Conservation (phyloP, 306 rosid genomes). For the Senna siamea region DNA sequence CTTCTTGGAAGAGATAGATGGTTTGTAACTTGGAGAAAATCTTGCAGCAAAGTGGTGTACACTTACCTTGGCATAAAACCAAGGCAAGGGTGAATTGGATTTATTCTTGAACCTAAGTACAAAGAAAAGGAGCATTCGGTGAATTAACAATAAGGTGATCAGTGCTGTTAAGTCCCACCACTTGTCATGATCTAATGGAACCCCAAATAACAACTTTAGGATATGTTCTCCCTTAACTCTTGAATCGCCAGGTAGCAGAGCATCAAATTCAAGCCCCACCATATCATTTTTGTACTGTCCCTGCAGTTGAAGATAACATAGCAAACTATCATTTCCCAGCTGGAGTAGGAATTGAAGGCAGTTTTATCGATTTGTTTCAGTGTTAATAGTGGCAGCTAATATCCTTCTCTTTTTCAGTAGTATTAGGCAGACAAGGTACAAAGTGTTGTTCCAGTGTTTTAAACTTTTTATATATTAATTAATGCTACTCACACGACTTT, state of each 20-base stretch:
- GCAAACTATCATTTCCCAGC: background rate
- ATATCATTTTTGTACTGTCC: constrained; percentile 51
- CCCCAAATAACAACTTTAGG: constrained; percentile 13
- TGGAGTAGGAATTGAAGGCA: background rate
- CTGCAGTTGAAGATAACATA: constrained; percentile 17
- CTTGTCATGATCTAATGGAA: constrained; percentile 39
- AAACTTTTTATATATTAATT: too few species aligned
- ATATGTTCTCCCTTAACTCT: constrained; percentile 37
- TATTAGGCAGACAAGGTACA: background rate
- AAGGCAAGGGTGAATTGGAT: background rate
- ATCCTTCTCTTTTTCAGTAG: background rate
- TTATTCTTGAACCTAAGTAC: constrained; percentile 30
- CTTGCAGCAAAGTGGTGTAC: background rate
- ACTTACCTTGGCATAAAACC: constrained; percentile 9
- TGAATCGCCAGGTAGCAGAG: constrained; percentile 33
- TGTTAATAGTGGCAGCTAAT: too few species aligned
- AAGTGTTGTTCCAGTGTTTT: background rate
- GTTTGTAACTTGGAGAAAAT: constrained; percentile 8
- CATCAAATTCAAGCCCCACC: constrained; percentile 47
- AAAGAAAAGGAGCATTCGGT: constrained; percentile 31
- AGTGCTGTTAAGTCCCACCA: constrained; percentile 51
- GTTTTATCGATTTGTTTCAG: background rate
- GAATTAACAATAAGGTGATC: constrained; percentile 13
- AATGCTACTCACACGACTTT: too few species aligned
- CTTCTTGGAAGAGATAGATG: constrained; percentile 2